Base-by-base conservation (phyloP, 257 asterid species). In the Forsythia viridissima region DNA sequence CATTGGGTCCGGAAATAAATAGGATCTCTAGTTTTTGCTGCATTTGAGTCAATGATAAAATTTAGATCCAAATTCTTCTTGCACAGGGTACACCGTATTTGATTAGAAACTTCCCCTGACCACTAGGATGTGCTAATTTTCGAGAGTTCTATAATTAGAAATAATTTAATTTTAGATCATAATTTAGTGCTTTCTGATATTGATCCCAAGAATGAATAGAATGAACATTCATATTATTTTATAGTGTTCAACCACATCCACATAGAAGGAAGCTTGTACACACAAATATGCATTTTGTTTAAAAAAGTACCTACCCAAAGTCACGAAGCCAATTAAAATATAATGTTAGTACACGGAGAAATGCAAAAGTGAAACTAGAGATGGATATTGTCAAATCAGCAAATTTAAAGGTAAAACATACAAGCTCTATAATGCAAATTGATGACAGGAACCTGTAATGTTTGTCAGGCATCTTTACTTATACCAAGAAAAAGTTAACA, bases 11-110 rank as follows among this genome's bases (percentile, higher is more conserved):
- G 90, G 70, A 85, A 83, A 80, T 74, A 78, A 74, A 81, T 77
- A 37, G 88, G 43, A n/a, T 87, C 97, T 84, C 91, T 89, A 78
- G 77, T 80, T 84, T 89, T 95, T 46, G 96, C 99, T 95, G 98
- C 91, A 90, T 79, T 85, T 48, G 71, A 57, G 63, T 67, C 41
- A 73, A 85, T 69, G 39, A 80, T 61, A 72, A 76, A 59, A 75
- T 70, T 75, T 51, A 78, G 82, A 70, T 75, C 74, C 73, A 77
- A 70, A 77, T 51, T 66, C 68, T 74, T 65, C n/a, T 78, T 34
- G 78, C 73, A 68, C 13, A n/a, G 52, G 59, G 72, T 39, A 68
- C 63, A 57, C 69, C 30, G 71, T 3, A 59, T 30, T 52, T 39
- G 65, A 79, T 57, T 67, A 74, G 30, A 36, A 78, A 48, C 30